Conservation (phyloP, 1,139 yeast species). For the Zygoascus meyerae region DNA sequence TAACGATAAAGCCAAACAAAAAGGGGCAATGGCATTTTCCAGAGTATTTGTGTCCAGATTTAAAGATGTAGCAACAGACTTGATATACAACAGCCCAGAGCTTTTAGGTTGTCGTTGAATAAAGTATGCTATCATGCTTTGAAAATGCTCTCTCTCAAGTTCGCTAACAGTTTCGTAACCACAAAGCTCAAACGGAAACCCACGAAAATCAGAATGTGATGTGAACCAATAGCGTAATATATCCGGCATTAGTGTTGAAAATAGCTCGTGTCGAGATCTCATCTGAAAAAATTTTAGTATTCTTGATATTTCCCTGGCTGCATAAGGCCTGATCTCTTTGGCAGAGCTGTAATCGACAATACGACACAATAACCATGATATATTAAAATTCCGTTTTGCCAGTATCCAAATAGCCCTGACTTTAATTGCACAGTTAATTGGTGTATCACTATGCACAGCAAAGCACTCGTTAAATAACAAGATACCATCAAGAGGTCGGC, state of each 20-base stretch:
- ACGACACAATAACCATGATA: slow-evolving; percentile 3
- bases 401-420: slow-evolving; percentile 1
- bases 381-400: slow-evolving; percentile 2
- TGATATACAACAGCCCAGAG: background rate
- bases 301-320: background rate
- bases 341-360: slow-evolving; percentile 4
- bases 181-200: slow-evolving; percentile 39
- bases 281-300: background rate
- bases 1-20: slow-evolving; percentile 1
- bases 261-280: background rate
- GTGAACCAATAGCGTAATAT: slow-evolving; percentile 8
- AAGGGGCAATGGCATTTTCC: background rate
- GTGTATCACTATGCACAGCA: background rate
- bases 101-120: background rate
- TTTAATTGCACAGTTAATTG: background rate
- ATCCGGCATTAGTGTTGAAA: slow-evolving; percentile 2
- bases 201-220: slow-evolving; percentile 19
- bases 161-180: slow-evolving; percentile 28
- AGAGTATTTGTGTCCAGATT: background rate
- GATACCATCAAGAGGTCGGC: background rate
- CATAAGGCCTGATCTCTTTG: slow-evolving; percentile 2
- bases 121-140: slow-evolving; percentile 11
- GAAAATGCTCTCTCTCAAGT: slow-evolving; percentile 32
- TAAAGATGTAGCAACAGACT: background rate
- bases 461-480: slow-evolving; percentile 4